Percentiles rank a stretch among this genome's conserved stretches.
Evolutionary conservation across 83 land plant species (phyloP).

Genomic region (Diphasiastrum complanatum): DNA sequence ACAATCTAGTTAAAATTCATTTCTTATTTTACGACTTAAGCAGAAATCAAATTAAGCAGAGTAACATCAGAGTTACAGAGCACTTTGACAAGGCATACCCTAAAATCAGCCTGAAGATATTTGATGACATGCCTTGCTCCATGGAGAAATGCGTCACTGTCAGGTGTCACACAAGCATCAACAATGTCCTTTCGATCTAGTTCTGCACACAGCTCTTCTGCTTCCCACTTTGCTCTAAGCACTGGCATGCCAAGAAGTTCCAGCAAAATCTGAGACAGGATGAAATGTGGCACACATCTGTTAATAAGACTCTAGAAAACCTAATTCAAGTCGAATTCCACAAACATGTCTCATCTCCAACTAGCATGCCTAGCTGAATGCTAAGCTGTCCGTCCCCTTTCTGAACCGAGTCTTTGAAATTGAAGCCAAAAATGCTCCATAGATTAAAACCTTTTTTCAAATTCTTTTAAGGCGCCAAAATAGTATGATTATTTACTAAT

Average conservation of each 20-base stretch:
- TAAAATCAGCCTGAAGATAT: slow-evolving; percentile 40
- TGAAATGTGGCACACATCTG: no score
- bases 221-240: slow-evolving; percentile 60
- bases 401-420: no score
- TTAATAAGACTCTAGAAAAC: no score
- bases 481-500: no score
- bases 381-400: no score
- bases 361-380: no score
- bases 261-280: no score
- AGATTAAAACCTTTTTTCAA: no score
- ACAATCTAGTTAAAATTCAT: not conserved
- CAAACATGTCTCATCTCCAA: no score
- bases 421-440: no score
- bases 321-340: no score
- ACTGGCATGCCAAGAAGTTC: slow-evolving; percentile 77
- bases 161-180: slow-evolving; percentile 83
- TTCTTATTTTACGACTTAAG: not conserved
- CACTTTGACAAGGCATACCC: slow-evolving; percentile 25
- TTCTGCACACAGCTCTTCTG: slow-evolving; percentile 88
- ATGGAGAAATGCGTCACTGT: slow-evolving; percentile 77
- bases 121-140: slow-evolving; percentile 74
- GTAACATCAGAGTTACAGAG: not conserved
- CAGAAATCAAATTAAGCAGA: not conserved
- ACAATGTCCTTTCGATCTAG: slow-evolving; percentile 60
- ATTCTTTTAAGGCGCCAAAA: no score